These are phyloP conservation scores for Eudorina sp. DNA, from an alignment of 139 green algal species.

Conservation along the genomic window DNA sequence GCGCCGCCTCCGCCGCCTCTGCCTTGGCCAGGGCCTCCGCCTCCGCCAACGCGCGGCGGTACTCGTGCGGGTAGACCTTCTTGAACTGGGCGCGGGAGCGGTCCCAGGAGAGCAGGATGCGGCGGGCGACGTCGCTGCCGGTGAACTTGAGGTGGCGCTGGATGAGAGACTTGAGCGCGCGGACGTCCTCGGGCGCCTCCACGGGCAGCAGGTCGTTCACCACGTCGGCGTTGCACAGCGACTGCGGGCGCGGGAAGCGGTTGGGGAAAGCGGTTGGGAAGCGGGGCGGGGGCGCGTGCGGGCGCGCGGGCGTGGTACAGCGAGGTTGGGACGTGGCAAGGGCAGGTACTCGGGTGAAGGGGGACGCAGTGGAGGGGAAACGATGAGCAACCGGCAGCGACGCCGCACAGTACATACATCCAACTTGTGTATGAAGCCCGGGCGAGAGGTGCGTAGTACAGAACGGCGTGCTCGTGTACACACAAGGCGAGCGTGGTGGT, in stretches of 20 bases:
- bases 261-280: too few species aligned
- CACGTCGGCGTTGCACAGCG: slow-evolving; percentile 68
- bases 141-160: slow-evolving; percentile 91
- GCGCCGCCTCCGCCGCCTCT: slow-evolving; percentile 71
- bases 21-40: slow-evolving; percentile 70
- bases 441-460: too few species aligned
- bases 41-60: slow-evolving; percentile 75
- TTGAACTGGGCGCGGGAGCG: slow-evolving; percentile 75
- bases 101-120: slow-evolving; percentile 86
- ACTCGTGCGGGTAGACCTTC: slow-evolving; percentile 86
- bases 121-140: slow-evolving; percentile 66
- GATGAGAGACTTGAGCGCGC: slow-evolving; percentile 79
- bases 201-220: slow-evolving; percentile 84
- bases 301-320: too few species aligned
- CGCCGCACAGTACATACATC: too few species aligned
- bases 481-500: too few species aligned
- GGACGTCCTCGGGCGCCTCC: slow-evolving; percentile 56
- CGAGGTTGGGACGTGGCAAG: too few species aligned
- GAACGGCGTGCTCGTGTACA: too few species aligned
- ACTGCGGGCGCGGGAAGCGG: neutral
- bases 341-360: too few species aligned
- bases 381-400: too few species aligned
- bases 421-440: too few species aligned
- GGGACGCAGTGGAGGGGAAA: too few species aligned
- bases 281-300: too few species aligned